A percentile compares a stretch with the other conserved stretches of the same genome.
phyloP scores from a whole-genome alignment of 768 basidiomycete genomes.

The Mycena crocata region DNA sequence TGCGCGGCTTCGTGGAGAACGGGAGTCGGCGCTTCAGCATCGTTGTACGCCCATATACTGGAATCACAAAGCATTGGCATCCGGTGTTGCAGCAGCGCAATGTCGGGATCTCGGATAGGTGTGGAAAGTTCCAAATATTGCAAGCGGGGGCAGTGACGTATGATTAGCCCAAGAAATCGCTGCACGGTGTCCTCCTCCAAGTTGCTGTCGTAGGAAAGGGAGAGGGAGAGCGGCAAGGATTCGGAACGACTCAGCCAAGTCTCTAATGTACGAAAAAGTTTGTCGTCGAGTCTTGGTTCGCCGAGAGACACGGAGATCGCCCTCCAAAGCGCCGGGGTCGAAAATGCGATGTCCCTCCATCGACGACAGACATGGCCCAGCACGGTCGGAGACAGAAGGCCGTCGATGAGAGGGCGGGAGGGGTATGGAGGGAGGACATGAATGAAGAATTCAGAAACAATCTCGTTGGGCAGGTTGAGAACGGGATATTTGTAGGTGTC shows the following conservation, averaged over 20 bases:
- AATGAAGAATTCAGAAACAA: constrained; percentile 15
- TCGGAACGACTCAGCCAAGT: constrained; percentile 8
- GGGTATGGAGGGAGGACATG: constrained; percentile 8
- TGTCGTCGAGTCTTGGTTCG: background rate
- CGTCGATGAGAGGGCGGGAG: background rate
- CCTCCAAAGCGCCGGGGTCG: constrained; percentile 12
- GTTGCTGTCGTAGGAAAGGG: too few relatives aligned
- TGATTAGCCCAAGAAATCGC: background rate
- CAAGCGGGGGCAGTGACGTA: constrained; percentile 4
- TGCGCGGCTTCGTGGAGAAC: too few relatives aligned
- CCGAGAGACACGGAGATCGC: background rate
- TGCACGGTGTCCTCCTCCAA: background rate
- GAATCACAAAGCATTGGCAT: too few relatives aligned
- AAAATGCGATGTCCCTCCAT: constrained; percentile 1
- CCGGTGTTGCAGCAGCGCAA: background rate
- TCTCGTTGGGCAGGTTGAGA: constrained; percentile 15
- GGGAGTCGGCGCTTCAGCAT: too few relatives aligned
- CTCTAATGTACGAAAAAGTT: background rate
- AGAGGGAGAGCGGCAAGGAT: background rate
- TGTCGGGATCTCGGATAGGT: background rate
- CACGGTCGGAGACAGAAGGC: background rate
- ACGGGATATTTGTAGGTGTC: constrained; percentile 1
- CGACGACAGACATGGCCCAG: background rate
- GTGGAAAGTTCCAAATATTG: constrained; percentile 4
- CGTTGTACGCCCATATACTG: too few relatives aligned